These are phyloP conservation scores for Astathelohania contejeani DNA, from an alignment of 371 early-diverging fungal species.

Conservation along the genomic window DNA sequence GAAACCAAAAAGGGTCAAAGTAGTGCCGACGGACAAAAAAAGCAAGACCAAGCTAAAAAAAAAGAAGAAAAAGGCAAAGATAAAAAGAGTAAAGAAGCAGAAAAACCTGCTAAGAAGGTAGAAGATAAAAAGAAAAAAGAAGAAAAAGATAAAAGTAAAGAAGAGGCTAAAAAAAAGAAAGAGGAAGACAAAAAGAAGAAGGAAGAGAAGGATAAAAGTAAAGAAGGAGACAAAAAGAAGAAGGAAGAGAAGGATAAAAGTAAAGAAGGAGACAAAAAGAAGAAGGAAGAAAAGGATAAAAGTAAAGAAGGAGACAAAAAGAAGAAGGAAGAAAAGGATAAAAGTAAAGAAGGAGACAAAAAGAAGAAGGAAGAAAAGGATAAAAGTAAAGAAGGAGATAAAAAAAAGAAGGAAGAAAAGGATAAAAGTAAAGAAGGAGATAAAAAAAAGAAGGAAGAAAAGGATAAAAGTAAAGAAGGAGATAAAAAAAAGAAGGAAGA, in stretches of 20 bases:
- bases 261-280: background rate
- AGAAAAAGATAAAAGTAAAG: background rate
- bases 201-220: background rate
- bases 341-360: slow-evolving; percentile 5
- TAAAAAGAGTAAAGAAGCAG: too few species aligned
- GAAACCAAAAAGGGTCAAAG: too few species aligned
- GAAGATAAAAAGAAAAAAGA: background rate
- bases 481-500: slow-evolving; percentile 18
- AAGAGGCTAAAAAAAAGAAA: background rate
- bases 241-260: background rate
- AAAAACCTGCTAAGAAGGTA: too few species aligned
- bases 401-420: slow-evolving; percentile 11
- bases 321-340: slow-evolving; percentile 5
- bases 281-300: slow-evolving; percentile 7
- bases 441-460: slow-evolving; percentile 10
- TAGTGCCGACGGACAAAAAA: too few species aligned
- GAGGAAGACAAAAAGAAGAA: background rate
- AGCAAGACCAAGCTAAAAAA: too few species aligned
- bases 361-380: slow-evolving; percentile 9
- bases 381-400: slow-evolving; percentile 2
- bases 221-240: background rate
- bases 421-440: slow-evolving; percentile 3
- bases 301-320: background rate
- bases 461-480: slow-evolving; percentile 6
- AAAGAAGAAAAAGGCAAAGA: too few species aligned